These are phyloP conservation scores for Chaetomiaceae sp. DNA, from an alignment of 2,329 filamentous ascomycete species.

Conservation along the genomic window DNA sequence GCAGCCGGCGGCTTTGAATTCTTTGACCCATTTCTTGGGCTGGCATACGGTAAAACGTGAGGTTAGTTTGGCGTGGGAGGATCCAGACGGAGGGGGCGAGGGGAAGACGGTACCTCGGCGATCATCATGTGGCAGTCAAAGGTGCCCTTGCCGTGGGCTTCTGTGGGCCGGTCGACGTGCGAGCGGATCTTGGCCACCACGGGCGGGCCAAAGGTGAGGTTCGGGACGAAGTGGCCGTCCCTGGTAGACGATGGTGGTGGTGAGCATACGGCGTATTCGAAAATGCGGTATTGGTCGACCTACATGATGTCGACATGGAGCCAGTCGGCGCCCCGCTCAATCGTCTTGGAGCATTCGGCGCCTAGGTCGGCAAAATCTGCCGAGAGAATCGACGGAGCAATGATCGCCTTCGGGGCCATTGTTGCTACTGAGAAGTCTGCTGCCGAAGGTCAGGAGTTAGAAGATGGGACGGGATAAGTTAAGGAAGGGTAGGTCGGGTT, in stretches of 20 bases:
- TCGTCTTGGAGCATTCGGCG: conserved; percentile 79
- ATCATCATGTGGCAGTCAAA: conserved; percentile 99
- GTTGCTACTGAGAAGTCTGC: background rate
- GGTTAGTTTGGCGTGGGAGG: background rate
- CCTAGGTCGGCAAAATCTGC: conserved; percentile 91
- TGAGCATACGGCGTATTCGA: background rate
- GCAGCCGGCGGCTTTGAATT: conserved; percentile 89
- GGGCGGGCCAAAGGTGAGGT: conserved; percentile 93
- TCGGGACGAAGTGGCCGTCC: conserved; percentile 98
- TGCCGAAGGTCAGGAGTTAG: too few relatives aligned
- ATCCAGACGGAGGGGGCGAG: background rate
- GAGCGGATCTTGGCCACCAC: conserved; percentile 91
- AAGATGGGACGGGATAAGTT: too few relatives aligned
- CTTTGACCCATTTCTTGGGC: conserved; percentile 97
- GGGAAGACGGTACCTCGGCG: conserved; percentile 64
- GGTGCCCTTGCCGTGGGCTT: conserved; percentile 73
- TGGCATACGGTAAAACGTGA: conserved; percentile 35
- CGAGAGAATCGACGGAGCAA: conserved; percentile 95
- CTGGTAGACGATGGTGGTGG: conserved; percentile 43
- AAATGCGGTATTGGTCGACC: conserved; percentile 19
- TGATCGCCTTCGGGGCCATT: conserved; percentile 90
- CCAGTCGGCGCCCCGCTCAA: conserved; percentile 84
- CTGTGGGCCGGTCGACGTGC: conserved; percentile 72
- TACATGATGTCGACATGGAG: conserved; percentile 90
- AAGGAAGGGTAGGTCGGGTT: too few relatives aligned